These are phyloP conservation scores for Aspergillus tamarii DNA, from an alignment of 2,329 filamentous ascomycete species.

Conservation along the genomic window DNA sequence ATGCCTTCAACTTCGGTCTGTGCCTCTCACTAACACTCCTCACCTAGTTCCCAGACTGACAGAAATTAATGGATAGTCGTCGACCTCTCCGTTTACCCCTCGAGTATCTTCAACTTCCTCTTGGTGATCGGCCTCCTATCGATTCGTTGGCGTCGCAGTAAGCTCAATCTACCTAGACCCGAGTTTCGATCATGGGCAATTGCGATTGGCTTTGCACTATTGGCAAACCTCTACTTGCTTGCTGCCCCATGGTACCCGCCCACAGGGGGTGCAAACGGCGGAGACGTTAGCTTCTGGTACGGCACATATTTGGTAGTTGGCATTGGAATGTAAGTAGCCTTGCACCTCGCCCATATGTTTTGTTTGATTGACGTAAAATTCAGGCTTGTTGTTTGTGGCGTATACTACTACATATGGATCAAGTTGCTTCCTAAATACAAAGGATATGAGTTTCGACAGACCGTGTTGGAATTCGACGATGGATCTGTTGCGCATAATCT, in stretches of 20 bases:
- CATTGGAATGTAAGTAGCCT: slow-evolving; percentile 61
- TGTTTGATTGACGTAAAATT: neutral
- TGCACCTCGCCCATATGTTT: neutral
- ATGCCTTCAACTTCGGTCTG: slow-evolving; percentile 64
- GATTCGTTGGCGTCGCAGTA: slow-evolving; percentile 58
- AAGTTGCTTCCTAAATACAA: slow-evolving; percentile 56
- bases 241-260: slow-evolving; percentile 76
- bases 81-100: slow-evolving; percentile 62
- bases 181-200: slow-evolving; percentile 64
- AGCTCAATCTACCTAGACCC: slow-evolving; percentile 51
- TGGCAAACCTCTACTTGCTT: slow-evolving; percentile 64
- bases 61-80: slow-evolving; percentile 50
- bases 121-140: slow-evolving; percentile 62
- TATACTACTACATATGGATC: slow-evolving; percentile 66
- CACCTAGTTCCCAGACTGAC: slow-evolving; percentile 1
- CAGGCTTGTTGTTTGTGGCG: slow-evolving; percentile 56
- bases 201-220: slow-evolving; percentile 61
- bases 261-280: slow-evolving; percentile 59
- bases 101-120: slow-evolving; percentile 60
- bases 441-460: slow-evolving; percentile 60
- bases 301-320: slow-evolving; percentile 69
- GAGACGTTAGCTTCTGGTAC: slow-evolving; percentile 75
- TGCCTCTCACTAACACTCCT: neutral
- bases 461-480: slow-evolving; percentile 56
- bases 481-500: slow-evolving; percentile 54